Evolutionary conservation across 495 filamentous ascomycete genomes (phyloP), one percentile per base, ranked within the genome.

Genomic region (Penicillium paradoxum): DNA sequence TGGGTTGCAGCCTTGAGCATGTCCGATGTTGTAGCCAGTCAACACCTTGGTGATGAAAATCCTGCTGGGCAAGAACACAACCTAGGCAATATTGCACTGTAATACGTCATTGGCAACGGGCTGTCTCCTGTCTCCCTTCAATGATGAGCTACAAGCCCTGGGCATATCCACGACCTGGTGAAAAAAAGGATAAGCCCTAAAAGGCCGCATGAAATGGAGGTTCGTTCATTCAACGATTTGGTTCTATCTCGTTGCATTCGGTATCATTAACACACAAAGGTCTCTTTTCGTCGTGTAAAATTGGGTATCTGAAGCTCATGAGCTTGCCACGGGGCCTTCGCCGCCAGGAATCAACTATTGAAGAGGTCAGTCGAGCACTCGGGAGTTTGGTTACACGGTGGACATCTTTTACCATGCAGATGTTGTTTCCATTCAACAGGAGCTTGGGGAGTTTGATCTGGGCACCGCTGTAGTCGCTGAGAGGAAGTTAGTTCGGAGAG

Each of bases 371-470:
- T 27, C 0, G 37, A n/a, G 24, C 30, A 51, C 8, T 7, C 15
- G 32, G 33, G 27, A 13, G 7, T 9, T 6, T 0, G 34, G 22
- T 11, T 27, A 27, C 3, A 21, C 25, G 14, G 14, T 17, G n/a
- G n/a, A 34, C 33, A 9, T 13, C 36, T 44, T 65, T 24, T 79
- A 96, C 93, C 93, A 98, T 98, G 88, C 93, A 97, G 50, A 98
- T 87, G 62, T 97, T 97, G 71, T 98, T 98, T 32, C 93, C 93
- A 60, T 97, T 97, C n/a, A 98, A 77, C 21, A 98, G 71, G 42
- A 97, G 93, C 78, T 96, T 96, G 15, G 89, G 80, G 17, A 97
- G 83, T 70, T 95, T 95, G 15, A 82, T 87, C 59, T 90, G 84
- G 54, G 86, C 78, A 54, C 91, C 93, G 14, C 83, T 83, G 70